phyloP scores from a whole-genome alignment of 345 rosid genomes.

The Aurinia saxatilis region DNA sequence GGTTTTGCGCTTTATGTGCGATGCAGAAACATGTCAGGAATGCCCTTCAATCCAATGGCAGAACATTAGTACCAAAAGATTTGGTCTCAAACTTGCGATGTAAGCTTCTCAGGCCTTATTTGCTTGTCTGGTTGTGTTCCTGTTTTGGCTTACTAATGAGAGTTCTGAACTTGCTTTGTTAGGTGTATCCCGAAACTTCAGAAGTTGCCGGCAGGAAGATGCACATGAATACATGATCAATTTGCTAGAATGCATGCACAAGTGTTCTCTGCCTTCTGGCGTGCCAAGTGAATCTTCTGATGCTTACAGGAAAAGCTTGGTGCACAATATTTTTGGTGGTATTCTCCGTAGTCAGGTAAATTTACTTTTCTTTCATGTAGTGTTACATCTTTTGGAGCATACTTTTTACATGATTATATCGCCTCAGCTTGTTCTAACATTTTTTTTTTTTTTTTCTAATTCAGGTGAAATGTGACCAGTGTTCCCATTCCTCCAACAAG shows the following conservation, averaged over 20 bases:
- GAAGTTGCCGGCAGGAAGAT: conserved; percentile 82
- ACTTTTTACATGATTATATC: not conserved
- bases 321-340: conserved; percentile 95
- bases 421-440: not conserved
- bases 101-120: conserved; percentile 41
- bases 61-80: conserved; percentile 69
- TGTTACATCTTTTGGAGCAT: not conserved
- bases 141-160: not conserved
- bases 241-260: conserved; percentile 95
- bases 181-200: conserved; percentile 89
- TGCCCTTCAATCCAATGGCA: conserved; percentile 69
- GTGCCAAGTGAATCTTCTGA: conserved; percentile 79
- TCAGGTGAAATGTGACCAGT: conserved; percentile 81
- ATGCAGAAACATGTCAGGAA: conserved; percentile 89
- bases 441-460: not conserved
- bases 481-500: conserved; percentile 69
- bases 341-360: conserved; percentile 84
- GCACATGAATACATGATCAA: conserved; percentile 98
- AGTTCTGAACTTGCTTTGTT: conserved; percentile 36
- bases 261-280: conserved; percentile 92
- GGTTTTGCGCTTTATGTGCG: conserved; percentile 96
- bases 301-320: conserved; percentile 91
- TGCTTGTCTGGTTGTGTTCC: not conserved
- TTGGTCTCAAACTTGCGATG: conserved; percentile 87
- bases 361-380: not conserved